Evolutionary conservation across 768 basidiomycete genomes (phyloP), one percentile per base, ranked within the genome.

Genomic region (Antrodiella citrinella): DNA sequence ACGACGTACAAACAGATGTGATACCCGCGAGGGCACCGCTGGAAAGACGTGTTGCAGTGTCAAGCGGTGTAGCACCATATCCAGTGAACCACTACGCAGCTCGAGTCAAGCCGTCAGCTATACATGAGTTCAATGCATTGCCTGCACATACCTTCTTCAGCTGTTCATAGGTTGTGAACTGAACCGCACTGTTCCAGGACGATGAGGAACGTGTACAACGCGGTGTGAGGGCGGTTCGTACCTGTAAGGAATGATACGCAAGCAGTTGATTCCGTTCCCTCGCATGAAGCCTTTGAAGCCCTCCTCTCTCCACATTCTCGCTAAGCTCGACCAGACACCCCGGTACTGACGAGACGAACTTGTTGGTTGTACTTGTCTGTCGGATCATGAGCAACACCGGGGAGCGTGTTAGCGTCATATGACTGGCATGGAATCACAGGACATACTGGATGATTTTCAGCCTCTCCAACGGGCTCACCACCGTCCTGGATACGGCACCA

Each of bases 381-480:
- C 13, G 35, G 10, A 42, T 52, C 48, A 50, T 7, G 13, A 10
- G 49, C n/a, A 35, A 7, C 18, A 15, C 23, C 25, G 20, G 20
- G 24, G 23, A 26, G n/a, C n/a, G 18, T 19, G n/a, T 19, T 18
- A 41, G 38, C 25, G 20, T 26, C 44, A 47, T 3, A 9, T 40
- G 22, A 50, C n/a, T 42, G 42, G 21, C 10, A 43, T 4, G 38
- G 26, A 12, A 25, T 5, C 20, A 25, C 20, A 42, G 44, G 26
- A 74, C 89, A 62, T 59, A 94, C 93, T 94, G 85, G 53, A 99
- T 96, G 62, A 99, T 97, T 69, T 99, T 99, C 49, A 98, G 73
- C 51, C 95, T 72, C 60, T 97, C 93, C 12, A 97, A 66, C 9
- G 94, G 95, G 57, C 82, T 86, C 45, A 98, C 95, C 12, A 96